Conservation (phyloP, 768 basidiomycete species). For the Tulasnella sp. region DNA sequence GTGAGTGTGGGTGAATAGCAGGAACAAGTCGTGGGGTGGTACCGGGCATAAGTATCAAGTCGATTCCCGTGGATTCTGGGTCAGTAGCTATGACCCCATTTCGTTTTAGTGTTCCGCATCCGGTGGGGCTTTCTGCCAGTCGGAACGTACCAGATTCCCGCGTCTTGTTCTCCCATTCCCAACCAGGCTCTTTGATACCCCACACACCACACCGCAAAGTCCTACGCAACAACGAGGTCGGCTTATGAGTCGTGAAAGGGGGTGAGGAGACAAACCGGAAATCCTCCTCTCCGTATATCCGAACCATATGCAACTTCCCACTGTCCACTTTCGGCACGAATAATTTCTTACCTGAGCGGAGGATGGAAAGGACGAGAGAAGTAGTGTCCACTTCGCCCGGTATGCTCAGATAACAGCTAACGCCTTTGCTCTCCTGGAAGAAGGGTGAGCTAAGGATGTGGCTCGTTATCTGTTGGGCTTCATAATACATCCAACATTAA, state of each 20-base stretch:
- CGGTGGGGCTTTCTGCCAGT: too few relatives aligned
- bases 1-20: too few relatives aligned
- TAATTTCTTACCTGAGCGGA: slow-evolving; percentile 16
- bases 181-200: slow-evolving; percentile 18
- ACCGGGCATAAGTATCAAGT: slow-evolving; percentile 18
- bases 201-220: slow-evolving; percentile 15
- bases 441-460: slow-evolving; percentile 1
- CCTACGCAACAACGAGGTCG: not conserved
- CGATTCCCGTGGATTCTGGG: not conserved
- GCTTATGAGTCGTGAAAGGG: not conserved
- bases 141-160: slow-evolving; percentile 9
- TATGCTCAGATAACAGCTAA: slow-evolving; percentile 18
- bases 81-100: slow-evolving; percentile 8
- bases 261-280: not conserved
- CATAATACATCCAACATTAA: not conserved
- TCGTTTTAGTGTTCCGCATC: too few relatives aligned
- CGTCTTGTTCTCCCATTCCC: slow-evolving; percentile 12
- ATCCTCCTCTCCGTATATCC: slow-evolving; percentile 17
- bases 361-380: slow-evolving; percentile 10
- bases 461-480: slow-evolving; percentile 14
- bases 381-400: slow-evolving; percentile 18
- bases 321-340: slow-evolving; percentile 17
- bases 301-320: slow-evolving; percentile 15
- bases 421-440: slow-evolving; percentile 14
- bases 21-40: not conserved